Base-by-base conservation (phyloP, 805 yeast species). In the Myxozyma melibiosi region DNA sequence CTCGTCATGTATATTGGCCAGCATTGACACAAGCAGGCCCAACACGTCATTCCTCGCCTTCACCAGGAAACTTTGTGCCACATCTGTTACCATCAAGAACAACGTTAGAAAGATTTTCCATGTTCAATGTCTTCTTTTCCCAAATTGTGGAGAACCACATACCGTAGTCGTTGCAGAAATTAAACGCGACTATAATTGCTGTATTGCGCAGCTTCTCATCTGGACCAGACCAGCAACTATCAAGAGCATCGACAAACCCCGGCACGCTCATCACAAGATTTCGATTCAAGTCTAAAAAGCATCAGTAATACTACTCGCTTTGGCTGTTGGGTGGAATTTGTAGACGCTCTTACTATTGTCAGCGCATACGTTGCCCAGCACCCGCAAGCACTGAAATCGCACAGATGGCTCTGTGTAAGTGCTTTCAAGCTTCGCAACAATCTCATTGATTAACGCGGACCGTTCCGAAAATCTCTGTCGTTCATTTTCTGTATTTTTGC, bases 81-180 rank as follows among this genome's bases (percentile, higher is more conserved):
- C 20, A 35, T 41, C 58, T 54, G 25, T n/a, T n/a, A 13, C 3
- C n/a, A 11, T 8, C 13, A 9, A 8, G n/a, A 24, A 22, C 25
- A n/a, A 3, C 27, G 25, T 11, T 8, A 28, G 11, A 6, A 20
- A 6, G 7, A 7, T 13, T n/a, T 18, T 13, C 16, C 16, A 18
- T 27, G 11, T 22, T n/a, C n/a, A n/a, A n/a, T n/a, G n/a, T n/a
- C n/a, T n/a, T n/a, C n/a, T n/a, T n/a, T n/a, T n/a, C n/a, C n/a
- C n/a, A n/a, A n/a, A n/a, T n/a, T n/a, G n/a, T 16, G 9, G 33
- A 2, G 6, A 18, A n/a, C 14, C 18, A 25, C 50, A 11, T 38
- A 52, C 56, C 38, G 34, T 33, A 48, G 22, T 48, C 58, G n/a
- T 42, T 35, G 35, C 51, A 44, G 41, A 55, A 55, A 38, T 55